These are phyloP conservation scores for Scedosporium minutisporum DNA, from an alignment of 2,329 filamentous ascomycete genomes.

Conservation along the genomic window DNA sequence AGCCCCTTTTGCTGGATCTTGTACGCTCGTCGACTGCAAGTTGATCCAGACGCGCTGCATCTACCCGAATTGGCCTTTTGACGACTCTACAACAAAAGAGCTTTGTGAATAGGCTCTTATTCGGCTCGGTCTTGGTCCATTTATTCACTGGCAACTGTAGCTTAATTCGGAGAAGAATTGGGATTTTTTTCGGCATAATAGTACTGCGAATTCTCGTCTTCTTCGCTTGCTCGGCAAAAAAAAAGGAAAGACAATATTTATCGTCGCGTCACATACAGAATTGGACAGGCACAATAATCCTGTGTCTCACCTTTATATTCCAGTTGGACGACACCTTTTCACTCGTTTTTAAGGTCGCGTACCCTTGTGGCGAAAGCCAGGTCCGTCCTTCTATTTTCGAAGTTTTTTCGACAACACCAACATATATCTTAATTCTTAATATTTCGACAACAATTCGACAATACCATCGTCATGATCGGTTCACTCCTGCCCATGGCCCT, in stretches of 20 bases:
- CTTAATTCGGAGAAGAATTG: too few relatives aligned
- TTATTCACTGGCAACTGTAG: too few relatives aligned
- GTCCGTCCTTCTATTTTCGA: neutral
- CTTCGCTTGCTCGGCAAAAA: neutral
- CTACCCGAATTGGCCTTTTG: neutral
- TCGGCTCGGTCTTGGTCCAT: too few relatives aligned
- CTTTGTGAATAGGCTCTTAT: too few relatives aligned
- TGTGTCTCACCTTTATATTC: neutral
- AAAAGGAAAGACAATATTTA: neutral
- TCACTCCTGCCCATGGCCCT: constrained; percentile 3
- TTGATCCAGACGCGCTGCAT: neutral
- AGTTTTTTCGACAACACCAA: neutral
- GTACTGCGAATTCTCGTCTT: neutral
- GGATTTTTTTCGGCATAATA: too few relatives aligned
- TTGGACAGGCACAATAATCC: neutral
- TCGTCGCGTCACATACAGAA: neutral
- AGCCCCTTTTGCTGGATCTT: neutral
- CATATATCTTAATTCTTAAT: neutral
- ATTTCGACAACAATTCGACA: neutral
- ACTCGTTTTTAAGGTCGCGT: neutral
- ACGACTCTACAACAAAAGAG: neutral
- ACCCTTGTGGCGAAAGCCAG: neutral
- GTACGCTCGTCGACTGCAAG: neutral
- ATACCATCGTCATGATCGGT: neutral
- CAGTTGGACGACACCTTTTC: neutral